Evolutionary conservation across 2,329 filamentous ascomycete species (phyloP), one percentile per base, ranked within the genome.

Genomic region (Rosellinia necatrix): DNA sequence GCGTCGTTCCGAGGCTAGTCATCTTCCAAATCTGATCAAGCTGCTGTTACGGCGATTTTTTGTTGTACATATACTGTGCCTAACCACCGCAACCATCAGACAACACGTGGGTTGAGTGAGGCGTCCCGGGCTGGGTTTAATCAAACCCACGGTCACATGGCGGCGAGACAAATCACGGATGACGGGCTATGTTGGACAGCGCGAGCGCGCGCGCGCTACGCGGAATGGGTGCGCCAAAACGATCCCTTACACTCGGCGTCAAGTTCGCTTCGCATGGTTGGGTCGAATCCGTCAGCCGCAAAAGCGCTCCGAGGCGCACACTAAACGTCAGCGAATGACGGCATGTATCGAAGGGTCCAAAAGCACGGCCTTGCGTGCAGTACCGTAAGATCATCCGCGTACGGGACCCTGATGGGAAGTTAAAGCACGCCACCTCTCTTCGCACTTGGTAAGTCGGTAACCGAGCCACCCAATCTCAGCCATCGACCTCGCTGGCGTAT

Each of bases 111-210:
- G 32, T 51, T 57, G 35, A 35, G 53, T 49, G 47, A 58, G 53
- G 38, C 49, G 46, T 40, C 40, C 38, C 47, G 25, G 51, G 44
- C 42, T 30, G 38, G 27, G 19, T 44, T 46, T 44, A 58, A 66
- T 66, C 59, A 66, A 65, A 68, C 60, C 63, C 59, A 63, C 40
- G 58, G 59, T 53, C 58, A 46, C 61, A 46, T 60, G 58, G 60
- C 58, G 55, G 58, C 58, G 54, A 53, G 60, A 59, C 54, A 58
- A 46, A 59, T 58, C 49, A 61, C 50, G n/a, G n/a, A n/a, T n/a
- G n/a, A 61, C 64, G 60, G 64, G 53, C 53, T 64, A 64, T n/a
- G 65, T 63, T 65, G 60, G 49, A 49, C 52, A 52, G 53, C 44
- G 41, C 54, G 59, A 58, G 53, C 46, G 46, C 58, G 59, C 62